Evolutionary conservation across 106 monocot species (phyloP).

Genomic region (Dendrobium huoshanense): DNA sequence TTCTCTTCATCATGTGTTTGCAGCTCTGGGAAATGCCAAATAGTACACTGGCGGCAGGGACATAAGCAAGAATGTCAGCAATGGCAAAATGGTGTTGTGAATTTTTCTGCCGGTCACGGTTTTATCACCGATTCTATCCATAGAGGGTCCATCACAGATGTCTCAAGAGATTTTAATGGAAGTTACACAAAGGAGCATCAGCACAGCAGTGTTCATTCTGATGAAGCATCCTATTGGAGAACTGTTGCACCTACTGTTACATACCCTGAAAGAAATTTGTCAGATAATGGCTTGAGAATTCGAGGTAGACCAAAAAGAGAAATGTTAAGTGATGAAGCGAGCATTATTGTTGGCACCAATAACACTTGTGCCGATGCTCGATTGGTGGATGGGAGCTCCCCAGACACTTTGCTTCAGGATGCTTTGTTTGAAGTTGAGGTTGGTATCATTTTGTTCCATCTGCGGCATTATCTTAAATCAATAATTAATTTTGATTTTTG

Average conservation of each 20-base stretch:
- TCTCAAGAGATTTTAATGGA: constrained; percentile 13
- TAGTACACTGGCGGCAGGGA: constrained; percentile 95
- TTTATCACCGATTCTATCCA: constrained; percentile 16
- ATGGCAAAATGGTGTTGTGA: constrained; percentile 22
- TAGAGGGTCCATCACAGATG: constrained; percentile 12
- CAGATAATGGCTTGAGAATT: constrained; percentile 15
- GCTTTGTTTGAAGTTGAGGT: constrained; percentile 37
- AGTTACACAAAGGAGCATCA: constrained; percentile 20
- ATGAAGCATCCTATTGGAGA: constrained; percentile 15
- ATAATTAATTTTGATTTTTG: constrained; percentile 4
- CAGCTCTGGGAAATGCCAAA: constrained; percentile 98
- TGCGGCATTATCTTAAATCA: not conserved
- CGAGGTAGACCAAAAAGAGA: constrained; percentile 26
- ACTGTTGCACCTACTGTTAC: constrained; percentile 16
- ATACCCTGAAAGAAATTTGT: constrained; percentile 9
- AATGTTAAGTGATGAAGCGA: constrained; percentile 14
- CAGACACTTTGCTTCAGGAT: constrained; percentile 24
- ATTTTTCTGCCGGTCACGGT: constrained; percentile 15
- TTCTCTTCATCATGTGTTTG: constrained; percentile 15
- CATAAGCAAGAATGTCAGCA: constrained; percentile 83
- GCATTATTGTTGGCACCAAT: constrained; percentile 14
- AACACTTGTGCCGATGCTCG: constrained; percentile 5
- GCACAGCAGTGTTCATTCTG: constrained; percentile 10
- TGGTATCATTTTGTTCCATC: not conserved
- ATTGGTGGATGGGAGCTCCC: not conserved